phyloP scores from a whole-genome alignment of 1,139 yeast species.

The Saccharomycopsis hybrid region DNA sequence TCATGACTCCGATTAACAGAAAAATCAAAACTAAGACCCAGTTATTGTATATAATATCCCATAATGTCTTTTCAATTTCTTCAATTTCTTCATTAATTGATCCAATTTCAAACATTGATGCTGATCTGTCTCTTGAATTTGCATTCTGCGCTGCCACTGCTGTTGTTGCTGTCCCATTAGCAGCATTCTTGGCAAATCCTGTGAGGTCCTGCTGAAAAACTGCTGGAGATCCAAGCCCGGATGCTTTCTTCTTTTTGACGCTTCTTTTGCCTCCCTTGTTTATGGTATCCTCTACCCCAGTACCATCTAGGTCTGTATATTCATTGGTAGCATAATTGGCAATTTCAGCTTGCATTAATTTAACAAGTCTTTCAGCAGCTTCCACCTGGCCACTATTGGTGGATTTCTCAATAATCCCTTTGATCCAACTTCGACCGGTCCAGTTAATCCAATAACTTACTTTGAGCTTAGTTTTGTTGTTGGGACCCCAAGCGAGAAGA shows the following conservation, averaged over 20 bases:
- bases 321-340: neutral
- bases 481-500: conserved; percentile 69
- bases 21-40: conserved; percentile 7
- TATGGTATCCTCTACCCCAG: neutral
- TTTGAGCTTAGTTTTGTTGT: conserved; percentile 58
- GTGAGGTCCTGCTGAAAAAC: conserved; percentile 4
- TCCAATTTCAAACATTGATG: conserved; percentile 1
- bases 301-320: neutral
- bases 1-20: neutral
- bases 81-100: conserved; percentile 12
- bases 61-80: conserved; percentile 18
- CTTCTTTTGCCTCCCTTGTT: neutral
- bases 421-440: conserved; percentile 92
- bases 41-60: conserved; percentile 16
- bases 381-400: conserved; percentile 85
- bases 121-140: neutral
- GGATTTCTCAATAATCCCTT: conserved; percentile 88
- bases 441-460: conserved; percentile 69
- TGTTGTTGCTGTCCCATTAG: neutral
- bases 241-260: conserved; percentile 2
- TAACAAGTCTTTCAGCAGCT: conserved; percentile 27
- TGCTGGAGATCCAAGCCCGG: conserved; percentile 19
- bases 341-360: conserved; percentile 6
- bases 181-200: neutral
- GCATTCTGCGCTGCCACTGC: neutral